These are phyloP conservation scores for Vigna hirtella DNA, from an alignment of 306 rosid species.

Conservation along the genomic window DNA sequence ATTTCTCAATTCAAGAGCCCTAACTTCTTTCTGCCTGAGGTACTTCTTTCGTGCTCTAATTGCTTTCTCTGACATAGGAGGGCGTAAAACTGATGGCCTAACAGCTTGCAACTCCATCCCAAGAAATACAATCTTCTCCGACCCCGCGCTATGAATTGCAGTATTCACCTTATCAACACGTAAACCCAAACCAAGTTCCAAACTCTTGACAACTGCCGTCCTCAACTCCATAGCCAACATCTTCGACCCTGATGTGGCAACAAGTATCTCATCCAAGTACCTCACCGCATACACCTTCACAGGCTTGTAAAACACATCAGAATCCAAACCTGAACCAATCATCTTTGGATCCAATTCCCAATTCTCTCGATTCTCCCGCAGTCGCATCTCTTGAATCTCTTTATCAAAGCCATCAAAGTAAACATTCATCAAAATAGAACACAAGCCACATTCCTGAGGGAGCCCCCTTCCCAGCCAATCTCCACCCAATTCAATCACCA, in stretches of 20 bases:
- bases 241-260: slow-evolving; percentile 77
- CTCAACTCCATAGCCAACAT: slow-evolving; percentile 67
- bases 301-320: slow-evolving; percentile 71
- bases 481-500: slow-evolving; percentile 60
- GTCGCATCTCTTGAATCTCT: slow-evolving; percentile 74
- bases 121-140: slow-evolving; percentile 81
- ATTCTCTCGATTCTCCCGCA: slow-evolving; percentile 55
- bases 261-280: slow-evolving; percentile 81
- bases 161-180: slow-evolving; percentile 66
- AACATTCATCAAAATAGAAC: slow-evolving; percentile 69
- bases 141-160: slow-evolving; percentile 81
- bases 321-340: slow-evolving; percentile 40
- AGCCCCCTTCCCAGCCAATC: slow-evolving; percentile 71
- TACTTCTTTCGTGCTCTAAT: slow-evolving; percentile 85
- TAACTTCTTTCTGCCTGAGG: slow-evolving; percentile 88
- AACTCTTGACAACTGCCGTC: slow-evolving; percentile 57
- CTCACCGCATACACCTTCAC: slow-evolving; percentile 86
- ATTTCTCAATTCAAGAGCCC: slow-evolving; percentile 72
- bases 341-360: slow-evolving; percentile 48
- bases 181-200: slow-evolving; percentile 70
- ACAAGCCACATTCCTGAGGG: slow-evolving; percentile 85
- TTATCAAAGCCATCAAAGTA: slow-evolving; percentile 83
- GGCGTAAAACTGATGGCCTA: slow-evolving; percentile 68
- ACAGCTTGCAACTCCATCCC: slow-evolving; percentile 91
- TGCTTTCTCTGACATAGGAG: slow-evolving; percentile 82